Evolutionary conservation across 2,329 filamentous ascomycete species (phyloP), one percentile per base, ranked within the genome.

Genomic region (Pestalotiopsis sp.): DNA sequence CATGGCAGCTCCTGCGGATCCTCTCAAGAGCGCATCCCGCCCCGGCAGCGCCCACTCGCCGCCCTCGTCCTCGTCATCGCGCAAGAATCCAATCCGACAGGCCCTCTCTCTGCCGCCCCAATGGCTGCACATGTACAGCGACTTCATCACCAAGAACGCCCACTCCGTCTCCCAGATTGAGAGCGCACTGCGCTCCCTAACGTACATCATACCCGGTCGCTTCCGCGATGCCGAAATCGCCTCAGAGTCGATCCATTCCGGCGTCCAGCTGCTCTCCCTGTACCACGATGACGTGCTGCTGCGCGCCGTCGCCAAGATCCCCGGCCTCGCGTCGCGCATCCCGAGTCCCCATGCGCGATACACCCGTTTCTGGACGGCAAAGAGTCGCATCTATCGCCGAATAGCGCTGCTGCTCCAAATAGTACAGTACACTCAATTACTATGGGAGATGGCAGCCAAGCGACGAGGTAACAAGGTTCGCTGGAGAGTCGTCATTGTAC

Each of bases 381-480:
- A 86, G 74, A 90, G 86, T 75, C 84, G 87, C 4, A 85, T 93
- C 11, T 99, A 99, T 80, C 89, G 91, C 69, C 89, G 93, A 69
- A 89, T 97, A 67, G 95, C 95, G 56, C 87, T 95, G 72, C 84
- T 94, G 4, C 84, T 99, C 63, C 94, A 97, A 78, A 92, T 97
- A 82, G 92, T 98, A 31, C 93, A 96, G 73, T 98, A 98, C 78
- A 97, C 95, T 0, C 94, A 99, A 82, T 85, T 99, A 38, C 83
- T 99, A n/a, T 96, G 95, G 88, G 96, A 99, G 80, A 99, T 99
- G 96, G 89, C 92, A 36, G 95, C 95, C 36, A 97, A 97, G 81
- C 88, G 95, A 63, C 91, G 91, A 71, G 93, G 93, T 20, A 94
- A 92, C 59, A 88, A 97, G 79, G 82, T 91, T 31, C 89, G 94